Percentiles rank a stretch among this genome's conserved stretches.
Evolutionary conservation across 2,329 filamentous ascomycete species (phyloP).

Genomic region (Venturia carpophila): DNA sequence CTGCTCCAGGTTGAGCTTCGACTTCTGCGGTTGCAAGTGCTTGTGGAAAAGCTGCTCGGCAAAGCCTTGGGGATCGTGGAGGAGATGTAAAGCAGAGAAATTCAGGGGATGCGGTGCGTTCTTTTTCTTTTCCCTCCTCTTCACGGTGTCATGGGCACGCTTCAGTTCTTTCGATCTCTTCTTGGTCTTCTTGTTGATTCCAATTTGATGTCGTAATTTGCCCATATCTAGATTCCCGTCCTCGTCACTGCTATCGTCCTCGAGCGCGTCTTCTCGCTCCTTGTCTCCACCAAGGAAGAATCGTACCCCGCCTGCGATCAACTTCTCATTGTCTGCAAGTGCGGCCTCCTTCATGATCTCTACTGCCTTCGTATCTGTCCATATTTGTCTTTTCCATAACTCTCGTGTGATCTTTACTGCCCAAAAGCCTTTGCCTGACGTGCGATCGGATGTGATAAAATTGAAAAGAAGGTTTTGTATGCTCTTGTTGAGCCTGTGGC

Average conservation of each 20-base stretch:
- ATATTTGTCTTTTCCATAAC: slow-evolving; percentile 92
- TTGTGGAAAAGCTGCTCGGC: slow-evolving; percentile 84
- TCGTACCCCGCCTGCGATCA: slow-evolving; percentile 74
- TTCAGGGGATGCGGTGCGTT: slow-evolving; percentile 79
- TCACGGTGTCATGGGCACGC: slow-evolving; percentile 74
- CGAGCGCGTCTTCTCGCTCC: slow-evolving; percentile 77
- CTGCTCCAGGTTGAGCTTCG: slow-evolving; percentile 77
- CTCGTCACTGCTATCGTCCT: slow-evolving; percentile 82
- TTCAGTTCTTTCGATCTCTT: slow-evolving; percentile 75
- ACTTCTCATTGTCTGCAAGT: slow-evolving; percentile 86
- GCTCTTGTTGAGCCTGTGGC: slow-evolving; percentile 87
- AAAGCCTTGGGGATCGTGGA: slow-evolving; percentile 92
- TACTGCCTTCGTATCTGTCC: slow-evolving; percentile 91
- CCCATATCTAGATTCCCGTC: slow-evolving; percentile 67
- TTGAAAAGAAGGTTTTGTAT: slow-evolving; percentile 93
- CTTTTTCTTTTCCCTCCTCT: slow-evolving; percentile 73
- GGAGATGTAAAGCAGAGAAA: slow-evolving; percentile 88
- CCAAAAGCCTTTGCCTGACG: slow-evolving; percentile 84
- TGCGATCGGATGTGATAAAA: slow-evolving; percentile 74
- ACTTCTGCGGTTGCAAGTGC: slow-evolving; percentile 80
- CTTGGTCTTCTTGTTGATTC: slow-evolving; percentile 93
- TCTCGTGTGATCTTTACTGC: slow-evolving; percentile 92
- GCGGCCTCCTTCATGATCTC: slow-evolving; percentile 96
- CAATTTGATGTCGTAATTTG: slow-evolving; percentile 73
- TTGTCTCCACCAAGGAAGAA: slow-evolving; percentile 97